Percentiles rank a stretch among this genome's conserved stretches.
Evolutionary conservation across 2,329 filamentous ascomycete genomes (phyloP).

Genomic region (Tothia fuscella): DNA sequence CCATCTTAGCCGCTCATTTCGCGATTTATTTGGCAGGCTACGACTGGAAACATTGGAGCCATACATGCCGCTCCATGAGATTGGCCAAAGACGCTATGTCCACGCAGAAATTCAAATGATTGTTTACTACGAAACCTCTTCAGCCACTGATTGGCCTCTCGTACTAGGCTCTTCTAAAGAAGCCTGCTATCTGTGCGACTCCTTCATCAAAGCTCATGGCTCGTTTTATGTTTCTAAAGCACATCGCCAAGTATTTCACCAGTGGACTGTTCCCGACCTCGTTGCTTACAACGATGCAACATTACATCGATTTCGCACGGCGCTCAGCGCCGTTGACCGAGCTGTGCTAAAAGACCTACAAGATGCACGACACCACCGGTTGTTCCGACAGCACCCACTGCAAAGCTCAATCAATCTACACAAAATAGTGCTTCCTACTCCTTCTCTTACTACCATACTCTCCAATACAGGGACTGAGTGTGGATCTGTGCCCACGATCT

Average conservation of each 20-base stretch:
- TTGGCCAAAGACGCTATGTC: constrained; percentile 7
- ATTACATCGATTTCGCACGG: background rate
- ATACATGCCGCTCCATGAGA: constrained; percentile 4
- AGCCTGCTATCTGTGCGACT: constrained; percentile 7
- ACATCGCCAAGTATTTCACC: background rate
- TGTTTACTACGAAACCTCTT: constrained; percentile 1
- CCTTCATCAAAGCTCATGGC: constrained; percentile 1
- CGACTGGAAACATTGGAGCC: constrained; percentile 7
- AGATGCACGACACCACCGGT: background rate
- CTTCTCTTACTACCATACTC: too few relatives aligned
- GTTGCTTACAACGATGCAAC: background rate
- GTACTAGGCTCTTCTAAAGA: constrained; percentile 1
- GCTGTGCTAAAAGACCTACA: background rate
- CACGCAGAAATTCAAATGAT: constrained; percentile 9
- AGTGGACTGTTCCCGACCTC: constrained; percentile 4
- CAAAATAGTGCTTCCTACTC: background rate
- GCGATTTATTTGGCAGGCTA: constrained; percentile 9
- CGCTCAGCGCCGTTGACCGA: background rate
- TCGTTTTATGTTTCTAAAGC: background rate
- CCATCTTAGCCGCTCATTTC: constrained; percentile 10
- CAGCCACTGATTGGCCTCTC: background rate
- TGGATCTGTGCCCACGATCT: too few relatives aligned
- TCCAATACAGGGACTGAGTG: too few relatives aligned
- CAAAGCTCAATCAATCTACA: constrained; percentile 5
- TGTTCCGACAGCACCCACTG: background rate